Conservation (phyloP, 2,329 filamentous ascomycete species). For the Catunica adiposa region DNA sequence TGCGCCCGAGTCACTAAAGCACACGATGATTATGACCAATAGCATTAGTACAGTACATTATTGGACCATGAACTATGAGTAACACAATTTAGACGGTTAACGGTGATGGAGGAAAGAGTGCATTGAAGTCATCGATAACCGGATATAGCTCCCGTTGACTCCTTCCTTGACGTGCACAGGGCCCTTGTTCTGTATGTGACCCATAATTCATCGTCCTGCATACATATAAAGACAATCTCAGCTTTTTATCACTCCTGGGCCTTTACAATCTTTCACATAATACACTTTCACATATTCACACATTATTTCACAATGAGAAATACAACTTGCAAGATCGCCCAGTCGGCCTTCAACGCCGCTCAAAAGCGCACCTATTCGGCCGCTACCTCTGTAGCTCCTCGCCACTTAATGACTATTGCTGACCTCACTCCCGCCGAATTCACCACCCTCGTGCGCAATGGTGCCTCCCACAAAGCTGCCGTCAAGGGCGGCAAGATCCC, state of each 20-base stretch:
- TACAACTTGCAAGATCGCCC: conserved; percentile 21
- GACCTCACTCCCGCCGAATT: conserved; percentile 72
- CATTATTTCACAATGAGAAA: conserved; percentile 21
- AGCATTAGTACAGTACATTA: background rate
- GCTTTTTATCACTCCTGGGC: background rate
- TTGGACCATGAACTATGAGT: background rate
- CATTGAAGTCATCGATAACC: background rate
- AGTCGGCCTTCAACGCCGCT: conserved; percentile 20
- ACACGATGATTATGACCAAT: background rate
- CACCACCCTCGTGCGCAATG: conserved; percentile 67
- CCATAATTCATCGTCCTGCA: background rate
- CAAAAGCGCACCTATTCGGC: conserved; percentile 29
- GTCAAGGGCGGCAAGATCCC: conserved; percentile 56
- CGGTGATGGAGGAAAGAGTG: background rate
- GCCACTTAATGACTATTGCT: conserved; percentile 82
- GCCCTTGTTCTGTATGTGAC: background rate
- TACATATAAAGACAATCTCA: conserved; percentile 1
- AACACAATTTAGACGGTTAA: background rate
- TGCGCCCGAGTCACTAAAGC: background rate
- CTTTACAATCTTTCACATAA: background rate
- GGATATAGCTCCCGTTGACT: background rate
- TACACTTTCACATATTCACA: background rate
- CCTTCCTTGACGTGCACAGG: background rate
- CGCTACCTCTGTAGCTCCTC: conserved; percentile 31
- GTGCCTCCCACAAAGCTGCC: conserved; percentile 54